A percentile compares a stretch with the other conserved stretches of the same genome.
These are phyloP conservation scores for Solanum gracilifrons DNA, from an alignment of 257 asterid species.

Conservation along the genomic window DNA sequence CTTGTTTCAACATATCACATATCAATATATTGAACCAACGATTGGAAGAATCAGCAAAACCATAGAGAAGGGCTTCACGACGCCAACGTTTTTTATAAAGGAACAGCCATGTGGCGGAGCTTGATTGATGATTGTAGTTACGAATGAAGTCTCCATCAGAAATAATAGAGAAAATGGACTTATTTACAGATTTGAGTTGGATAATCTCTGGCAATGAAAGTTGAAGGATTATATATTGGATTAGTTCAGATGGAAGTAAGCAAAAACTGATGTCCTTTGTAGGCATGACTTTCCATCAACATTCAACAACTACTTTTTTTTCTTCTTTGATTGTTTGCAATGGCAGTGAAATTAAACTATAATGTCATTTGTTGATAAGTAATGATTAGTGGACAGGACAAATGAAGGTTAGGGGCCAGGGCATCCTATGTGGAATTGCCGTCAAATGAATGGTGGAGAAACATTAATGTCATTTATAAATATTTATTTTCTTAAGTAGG, in stretches of 20 bases:
- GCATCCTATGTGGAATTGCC: slow-evolving; percentile 8
- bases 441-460: slow-evolving; percentile 21
- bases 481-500: background rate
- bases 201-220: slow-evolving; percentile 29
- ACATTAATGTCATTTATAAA: background rate
- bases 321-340: too few relatives aligned
- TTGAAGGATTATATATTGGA: slow-evolving; percentile 23
- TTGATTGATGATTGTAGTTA: slow-evolving; percentile 17
- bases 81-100: slow-evolving; percentile 29
- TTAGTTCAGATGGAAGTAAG: slow-evolving; percentile 33
- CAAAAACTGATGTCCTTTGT: slow-evolving; percentile 26
- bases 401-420: background rate
- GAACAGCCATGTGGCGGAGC: slow-evolving; percentile 26
- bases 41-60: slow-evolving; percentile 12
- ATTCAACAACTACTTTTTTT: background rate
- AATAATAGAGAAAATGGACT: slow-evolving; percentile 12
- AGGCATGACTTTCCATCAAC: slow-evolving; percentile 19
- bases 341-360: too few relatives aligned
- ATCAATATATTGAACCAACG: slow-evolving; percentile 27
- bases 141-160: slow-evolving; percentile 25
- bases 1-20: slow-evolving; percentile 14
- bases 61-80: slow-evolving; percentile 29
- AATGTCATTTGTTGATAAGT: background rate
- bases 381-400: slow-evolving; percentile 3
- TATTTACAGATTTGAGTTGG: slow-evolving; percentile 20